Percentiles rank a stretch among this genome's conserved stretches.
Evolutionary conservation across 805 yeast species (phyloP).

Genomic region (Wickerhamiella siamensis): DNA sequence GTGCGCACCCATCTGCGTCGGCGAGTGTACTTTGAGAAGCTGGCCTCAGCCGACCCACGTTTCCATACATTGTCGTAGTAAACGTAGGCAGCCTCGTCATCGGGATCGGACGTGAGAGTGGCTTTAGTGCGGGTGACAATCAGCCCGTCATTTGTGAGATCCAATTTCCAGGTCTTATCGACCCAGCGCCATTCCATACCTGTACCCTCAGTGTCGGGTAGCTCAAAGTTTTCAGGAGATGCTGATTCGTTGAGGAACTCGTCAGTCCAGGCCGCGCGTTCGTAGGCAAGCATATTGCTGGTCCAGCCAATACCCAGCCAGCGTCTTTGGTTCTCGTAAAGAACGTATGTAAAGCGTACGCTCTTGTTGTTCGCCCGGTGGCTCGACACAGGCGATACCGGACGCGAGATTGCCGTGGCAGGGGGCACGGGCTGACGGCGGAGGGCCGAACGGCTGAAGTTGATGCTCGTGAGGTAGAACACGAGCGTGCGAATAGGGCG

Average conservation of each 20-base stretch:
- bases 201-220: slow-evolving; percentile 57
- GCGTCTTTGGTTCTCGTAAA: slow-evolving; percentile 88
- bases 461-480: slow-evolving; percentile 72
- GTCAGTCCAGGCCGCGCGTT: slow-evolving; percentile 94
- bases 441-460: slow-evolving; percentile 8
- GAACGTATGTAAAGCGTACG: slow-evolving; percentile 77
- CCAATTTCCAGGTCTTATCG: slow-evolving; percentile 83
- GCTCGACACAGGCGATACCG: not conserved
- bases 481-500: slow-evolving; percentile 51
- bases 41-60: slow-evolving; percentile 73
- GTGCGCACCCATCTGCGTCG: slow-evolving; percentile 93
- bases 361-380: slow-evolving; percentile 27
- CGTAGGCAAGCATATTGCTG: slow-evolving; percentile 75
- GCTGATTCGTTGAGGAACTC: slow-evolving; percentile 80
- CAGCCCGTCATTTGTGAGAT: slow-evolving; percentile 77
- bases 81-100: slow-evolving; percentile 69
- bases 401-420: not conserved
- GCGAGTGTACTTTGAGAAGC: slow-evolving; percentile 81
- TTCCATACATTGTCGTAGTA: slow-evolving; percentile 93
- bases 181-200: slow-evolving; percentile 91
- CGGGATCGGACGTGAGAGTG: slow-evolving; percentile 41
- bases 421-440: not conserved
- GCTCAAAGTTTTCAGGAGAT: slow-evolving; percentile 58
- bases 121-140: slow-evolving; percentile 40
- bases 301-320: slow-evolving; percentile 99